A percentile compares a stretch with the other conserved stretches of the same genome.
phyloP scores from a whole-genome alignment of 2,329 filamentous ascomycete genomes.

The Onygenales sp. region DNA sequence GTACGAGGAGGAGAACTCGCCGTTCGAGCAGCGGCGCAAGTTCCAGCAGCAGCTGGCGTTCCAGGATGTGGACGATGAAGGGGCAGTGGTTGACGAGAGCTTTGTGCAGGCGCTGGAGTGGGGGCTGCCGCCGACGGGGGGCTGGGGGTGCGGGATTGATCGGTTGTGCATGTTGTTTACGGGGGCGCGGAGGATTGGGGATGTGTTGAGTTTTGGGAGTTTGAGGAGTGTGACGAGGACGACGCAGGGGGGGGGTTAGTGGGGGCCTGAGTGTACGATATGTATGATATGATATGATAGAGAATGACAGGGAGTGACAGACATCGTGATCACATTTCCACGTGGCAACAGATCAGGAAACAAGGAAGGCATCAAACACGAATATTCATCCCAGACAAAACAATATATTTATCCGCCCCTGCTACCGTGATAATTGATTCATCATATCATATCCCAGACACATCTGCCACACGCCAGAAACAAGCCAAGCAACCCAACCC shows the following conservation, averaged over 20 bases:
- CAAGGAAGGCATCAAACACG: not conserved
- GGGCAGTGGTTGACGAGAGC: constrained; percentile 58
- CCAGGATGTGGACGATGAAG: constrained; percentile 38
- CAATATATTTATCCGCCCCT: too few species aligned
- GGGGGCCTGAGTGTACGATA: not conserved
- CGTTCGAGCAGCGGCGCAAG: constrained; percentile 74
- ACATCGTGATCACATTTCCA: not conserved
- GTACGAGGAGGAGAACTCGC: constrained; percentile 97
- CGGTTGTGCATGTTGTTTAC: constrained; percentile 84
- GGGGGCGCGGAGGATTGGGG: constrained; percentile 66
- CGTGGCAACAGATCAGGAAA: not conserved
- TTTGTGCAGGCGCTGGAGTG: constrained; percentile 80
- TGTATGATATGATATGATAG: not conserved
- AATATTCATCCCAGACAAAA: too few species aligned
- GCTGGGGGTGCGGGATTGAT: constrained; percentile 93
- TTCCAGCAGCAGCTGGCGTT: constrained; percentile 53
- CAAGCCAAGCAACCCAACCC: not conserved
- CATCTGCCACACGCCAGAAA: not conserved
- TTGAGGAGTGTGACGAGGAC: constrained; percentile 45
- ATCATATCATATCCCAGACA: too few species aligned
- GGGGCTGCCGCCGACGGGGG: constrained; percentile 88
- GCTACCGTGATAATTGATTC: too few species aligned
- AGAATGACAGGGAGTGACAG: not conserved
- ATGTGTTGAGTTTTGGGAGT: constrained; percentile 82
- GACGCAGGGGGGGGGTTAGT: not conserved